These are phyloP conservation scores for Petunia secreta DNA, from an alignment of 257 asterid genomes.

Conservation along the genomic window DNA sequence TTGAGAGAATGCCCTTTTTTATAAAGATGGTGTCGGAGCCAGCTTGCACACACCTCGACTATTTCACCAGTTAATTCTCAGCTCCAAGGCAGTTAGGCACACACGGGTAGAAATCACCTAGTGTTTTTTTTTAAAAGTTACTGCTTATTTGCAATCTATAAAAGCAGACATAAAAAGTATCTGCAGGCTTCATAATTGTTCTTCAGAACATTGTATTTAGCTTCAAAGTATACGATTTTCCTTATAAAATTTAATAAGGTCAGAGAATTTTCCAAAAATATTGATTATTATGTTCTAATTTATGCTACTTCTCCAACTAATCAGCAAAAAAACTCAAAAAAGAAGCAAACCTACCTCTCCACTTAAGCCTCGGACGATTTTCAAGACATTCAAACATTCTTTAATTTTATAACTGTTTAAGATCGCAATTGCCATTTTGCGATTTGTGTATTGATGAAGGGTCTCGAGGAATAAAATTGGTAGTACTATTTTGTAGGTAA, in stretches of 20 bases:
- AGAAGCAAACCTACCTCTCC: not conserved
- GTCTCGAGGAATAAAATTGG: no score
- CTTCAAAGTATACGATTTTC: not conserved
- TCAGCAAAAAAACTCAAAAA: not conserved
- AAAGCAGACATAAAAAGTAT: not conserved
- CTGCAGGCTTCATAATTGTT: not conserved
- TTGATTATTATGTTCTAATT: not conserved
- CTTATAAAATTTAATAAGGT: not conserved
- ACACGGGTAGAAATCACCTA: no score
- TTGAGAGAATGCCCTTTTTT: not conserved
- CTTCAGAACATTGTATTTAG: not conserved
- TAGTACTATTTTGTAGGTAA: no score
- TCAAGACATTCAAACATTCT: not conserved
- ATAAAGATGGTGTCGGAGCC: no score
- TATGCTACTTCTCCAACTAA: not conserved
- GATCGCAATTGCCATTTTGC: no score
- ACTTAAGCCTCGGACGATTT: not conserved
- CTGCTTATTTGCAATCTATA: no score
- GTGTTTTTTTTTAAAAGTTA: no score
- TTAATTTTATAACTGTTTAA: no score
- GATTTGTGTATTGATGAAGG: no score
- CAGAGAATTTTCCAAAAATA: not conserved
- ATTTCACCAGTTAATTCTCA: no score
- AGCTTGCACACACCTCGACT: no score
- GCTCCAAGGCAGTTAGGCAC: no score